These are phyloP conservation scores for Lasiodiplodia hormozganensis DNA, from an alignment of 2,329 filamentous ascomycete genomes.

Conservation along the genomic window DNA sequence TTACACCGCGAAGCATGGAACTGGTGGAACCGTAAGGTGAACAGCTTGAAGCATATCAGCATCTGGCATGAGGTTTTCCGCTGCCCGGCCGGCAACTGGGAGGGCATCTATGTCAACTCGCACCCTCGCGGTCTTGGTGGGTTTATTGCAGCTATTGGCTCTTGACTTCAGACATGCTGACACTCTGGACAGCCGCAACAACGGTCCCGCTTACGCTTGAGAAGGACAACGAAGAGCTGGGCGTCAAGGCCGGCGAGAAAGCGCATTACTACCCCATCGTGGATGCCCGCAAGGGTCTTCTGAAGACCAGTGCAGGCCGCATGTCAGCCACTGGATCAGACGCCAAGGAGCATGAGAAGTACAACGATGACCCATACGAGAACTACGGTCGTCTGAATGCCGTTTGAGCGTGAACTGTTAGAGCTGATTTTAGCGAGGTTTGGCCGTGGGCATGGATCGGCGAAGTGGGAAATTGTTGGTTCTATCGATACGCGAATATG, in stretches of 20 bases:
- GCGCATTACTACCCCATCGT: slow-evolving; percentile 42
- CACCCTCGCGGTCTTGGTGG: slow-evolving; percentile 27
- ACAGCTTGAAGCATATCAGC: slow-evolving; percentile 51
- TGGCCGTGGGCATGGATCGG: background rate
- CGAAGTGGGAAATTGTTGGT: background rate
- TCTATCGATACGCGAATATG: background rate
- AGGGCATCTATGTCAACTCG: slow-evolving; percentile 38
- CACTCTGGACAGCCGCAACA: slow-evolving; percentile 30
- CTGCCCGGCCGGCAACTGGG: slow-evolving; percentile 54
- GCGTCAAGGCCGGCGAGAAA: slow-evolving; percentile 30
- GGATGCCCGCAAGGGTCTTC: slow-evolving; percentile 42
- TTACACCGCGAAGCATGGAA: slow-evolving; percentile 59
- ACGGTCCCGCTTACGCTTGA: slow-evolving; percentile 34
- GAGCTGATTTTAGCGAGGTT: background rate
- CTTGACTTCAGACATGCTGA: background rate
- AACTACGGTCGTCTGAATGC: slow-evolving; percentile 21
- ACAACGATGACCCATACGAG: slow-evolving; percentile 32
- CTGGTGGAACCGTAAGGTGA: slow-evolving; percentile 52
- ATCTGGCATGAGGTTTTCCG: slow-evolving; percentile 64
- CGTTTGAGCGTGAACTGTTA: background rate
- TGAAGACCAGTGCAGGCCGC: slow-evolving; percentile 43
- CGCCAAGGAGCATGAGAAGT: slow-evolving; percentile 40
- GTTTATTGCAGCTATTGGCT: background rate
- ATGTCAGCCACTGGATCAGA: slow-evolving; percentile 35
- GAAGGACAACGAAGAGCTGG: slow-evolving; percentile 13